These are phyloP conservation scores for Cornus controversa DNA, from an alignment of 148 eudicot species.

Conservation along the genomic window DNA sequence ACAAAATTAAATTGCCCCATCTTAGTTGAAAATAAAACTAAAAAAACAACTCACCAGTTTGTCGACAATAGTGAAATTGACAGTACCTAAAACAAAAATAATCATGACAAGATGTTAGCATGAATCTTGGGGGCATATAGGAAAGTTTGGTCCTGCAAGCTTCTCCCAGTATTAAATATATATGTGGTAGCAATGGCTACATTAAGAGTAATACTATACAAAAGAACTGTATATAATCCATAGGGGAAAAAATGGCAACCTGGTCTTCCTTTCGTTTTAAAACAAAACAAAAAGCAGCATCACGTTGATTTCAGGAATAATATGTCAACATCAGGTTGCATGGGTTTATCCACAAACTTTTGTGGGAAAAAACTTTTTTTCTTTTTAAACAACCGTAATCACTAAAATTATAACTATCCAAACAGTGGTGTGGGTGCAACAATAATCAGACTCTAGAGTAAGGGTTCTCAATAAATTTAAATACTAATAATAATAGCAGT, in stretches of 20 bases:
- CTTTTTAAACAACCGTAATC: background rate
- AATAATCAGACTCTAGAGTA: background rate
- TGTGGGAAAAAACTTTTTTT: too few relatives aligned
- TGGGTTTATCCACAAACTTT: background rate
- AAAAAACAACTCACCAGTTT: conserved; percentile 47
- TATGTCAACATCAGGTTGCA: background rate
- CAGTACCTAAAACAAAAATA: conserved; percentile 57
- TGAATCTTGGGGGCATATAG: background rate
- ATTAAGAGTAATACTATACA: background rate
- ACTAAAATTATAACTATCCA: background rate
- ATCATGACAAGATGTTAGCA: background rate
- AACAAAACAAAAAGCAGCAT: background rate
- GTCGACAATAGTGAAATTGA: conserved; percentile 71
- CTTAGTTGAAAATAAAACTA: background rate
- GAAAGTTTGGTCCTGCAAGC: background rate
- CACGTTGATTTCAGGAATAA: background rate
- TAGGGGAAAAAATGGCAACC: too few relatives aligned
- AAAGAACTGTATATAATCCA: background rate
- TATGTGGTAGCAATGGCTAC: too few relatives aligned
- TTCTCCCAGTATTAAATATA: too few relatives aligned
- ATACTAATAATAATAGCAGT: background rate
- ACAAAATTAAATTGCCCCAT: background rate
- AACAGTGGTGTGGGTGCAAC: background rate
- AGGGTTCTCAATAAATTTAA: background rate
- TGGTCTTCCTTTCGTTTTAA: too few relatives aligned